Evolutionary conservation across 225 moss, liverwort and hornwort species (phyloP).

Genomic region (Anthoceros angustus): DNA sequence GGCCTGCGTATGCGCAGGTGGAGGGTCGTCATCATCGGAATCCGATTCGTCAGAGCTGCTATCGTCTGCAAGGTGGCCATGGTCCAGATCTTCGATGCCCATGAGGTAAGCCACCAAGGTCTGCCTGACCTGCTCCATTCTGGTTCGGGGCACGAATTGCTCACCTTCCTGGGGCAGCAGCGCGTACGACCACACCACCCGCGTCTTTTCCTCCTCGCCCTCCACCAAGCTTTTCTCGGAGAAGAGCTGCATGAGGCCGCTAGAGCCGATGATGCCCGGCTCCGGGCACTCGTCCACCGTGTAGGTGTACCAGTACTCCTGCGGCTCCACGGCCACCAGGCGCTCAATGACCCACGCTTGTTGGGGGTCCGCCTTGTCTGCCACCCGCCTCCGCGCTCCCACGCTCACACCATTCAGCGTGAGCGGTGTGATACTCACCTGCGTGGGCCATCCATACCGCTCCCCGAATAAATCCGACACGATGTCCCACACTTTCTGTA

Average conservation of each 20-base stretch:
- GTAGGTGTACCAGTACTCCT: conserved; percentile 6
- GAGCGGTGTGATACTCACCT: conserved; percentile 1
- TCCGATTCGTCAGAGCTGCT: neutral
- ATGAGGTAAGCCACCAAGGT: conserved; percentile 2
- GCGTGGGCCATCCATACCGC: neutral
- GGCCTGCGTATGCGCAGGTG: too few relatives aligned
- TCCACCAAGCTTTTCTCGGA: neutral
- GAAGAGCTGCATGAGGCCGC: conserved; percentile 1
- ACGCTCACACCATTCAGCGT: neutral
- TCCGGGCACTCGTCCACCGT: neutral
- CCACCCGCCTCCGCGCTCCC: neutral
- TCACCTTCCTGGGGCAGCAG: conserved; percentile 1
- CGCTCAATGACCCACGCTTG: neutral
- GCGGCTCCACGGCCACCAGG: neutral
- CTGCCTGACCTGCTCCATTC: neutral
- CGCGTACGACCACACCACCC: conserved; percentile 1
- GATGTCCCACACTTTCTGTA: neutral
- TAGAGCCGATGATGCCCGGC: neutral
- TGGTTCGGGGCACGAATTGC: neutral
- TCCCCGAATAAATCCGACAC: conserved; percentile 1
- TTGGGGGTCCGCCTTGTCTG: neutral
- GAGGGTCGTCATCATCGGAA: neutral
- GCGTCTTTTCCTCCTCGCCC: neutral
- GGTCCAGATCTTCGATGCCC: neutral
- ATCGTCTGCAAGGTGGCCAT: neutral